A percentile compares a stretch with the other conserved stretches of the same genome.
Conservation (phyloP, 495 filamentous ascomycete genomes). For the Penicillium maclennaniae region DNA sequence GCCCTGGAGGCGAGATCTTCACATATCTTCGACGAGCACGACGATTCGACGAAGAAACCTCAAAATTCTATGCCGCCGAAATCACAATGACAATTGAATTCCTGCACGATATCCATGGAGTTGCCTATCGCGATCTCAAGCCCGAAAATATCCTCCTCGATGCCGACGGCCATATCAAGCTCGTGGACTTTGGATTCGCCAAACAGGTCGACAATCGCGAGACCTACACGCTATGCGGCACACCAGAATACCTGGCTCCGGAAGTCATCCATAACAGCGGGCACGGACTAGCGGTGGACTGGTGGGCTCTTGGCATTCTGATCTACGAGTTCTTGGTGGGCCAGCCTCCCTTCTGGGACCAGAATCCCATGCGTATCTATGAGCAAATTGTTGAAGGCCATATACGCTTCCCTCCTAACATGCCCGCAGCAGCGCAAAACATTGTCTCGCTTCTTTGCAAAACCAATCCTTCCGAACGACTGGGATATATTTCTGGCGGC, state of each 20-base stretch:
- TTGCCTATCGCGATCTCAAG: slow-evolving; percentile 94
- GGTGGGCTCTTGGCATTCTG: slow-evolving; percentile 96
- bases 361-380: slow-evolving; percentile 94
- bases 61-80: slow-evolving; percentile 93
- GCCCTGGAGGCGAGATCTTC: slow-evolving; percentile 94
- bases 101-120: slow-evolving; percentile 75
- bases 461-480: slow-evolving; percentile 77
- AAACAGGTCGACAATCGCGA: slow-evolving; percentile 62
- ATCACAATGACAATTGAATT: slow-evolving; percentile 91
- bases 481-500: slow-evolving; percentile 86
- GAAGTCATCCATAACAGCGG: slow-evolving; percentile 96
- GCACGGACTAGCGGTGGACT: slow-evolving; percentile 95
- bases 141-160: slow-evolving; percentile 95
- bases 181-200: slow-evolving; percentile 98
- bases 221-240: slow-evolving; percentile 95
- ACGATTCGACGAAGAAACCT: slow-evolving; percentile 79
- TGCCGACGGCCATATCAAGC: slow-evolving; percentile 86
- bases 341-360: slow-evolving; percentile 95
- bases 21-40: slow-evolving; percentile 82
- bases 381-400: slow-evolving; percentile 55
- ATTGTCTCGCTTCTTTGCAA: slow-evolving; percentile 85
- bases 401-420: slow-evolving; percentile 39
- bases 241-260: slow-evolving; percentile 92
- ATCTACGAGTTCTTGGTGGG: slow-evolving; percentile 96
- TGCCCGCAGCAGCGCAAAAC: slow-evolving; percentile 73